Evolutionary conservation across 352 stramenopile species (phyloP), one percentile per base, ranked within the genome.

Genomic region (Phytophthora foliorum): DNA sequence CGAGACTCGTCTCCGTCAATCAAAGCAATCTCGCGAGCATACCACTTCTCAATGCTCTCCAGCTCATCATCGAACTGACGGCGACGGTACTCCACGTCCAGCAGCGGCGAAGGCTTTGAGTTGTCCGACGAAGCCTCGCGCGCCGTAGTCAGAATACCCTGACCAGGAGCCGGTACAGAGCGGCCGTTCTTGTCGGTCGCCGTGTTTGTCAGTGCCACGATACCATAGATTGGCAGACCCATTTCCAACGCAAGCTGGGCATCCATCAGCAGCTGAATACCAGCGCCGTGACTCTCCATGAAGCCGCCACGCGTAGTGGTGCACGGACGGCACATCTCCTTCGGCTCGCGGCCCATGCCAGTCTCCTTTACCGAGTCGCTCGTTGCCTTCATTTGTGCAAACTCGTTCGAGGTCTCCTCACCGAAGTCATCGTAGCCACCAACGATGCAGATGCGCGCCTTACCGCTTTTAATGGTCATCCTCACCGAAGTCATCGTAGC

Each of bases 301-400:
- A 97, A 97, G 42, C 90, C 90, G 27, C 78, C 90, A 38, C 86
- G 83, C 32, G 84, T 94, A 6, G 78, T 85, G 27, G 88, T 82
- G 74, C 89, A 96, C 39, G 89, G 89, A 38, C 90, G 86, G 48
- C 87, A 95, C 84, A 95, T 94, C 56, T 96, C 90, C 49, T 82
- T 78, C 4, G 89, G 85, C 14, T 90, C 84, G 27, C 90, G 87
- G 21, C 88, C 90, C 87, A 94, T 95, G 3, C 56, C 66, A 0
- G 67, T 65, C 38, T 97, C 90, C 77, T 96, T 93, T 4, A 90
- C 81, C 1, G 90, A 93, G 71, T 94, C 86, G 53, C 84, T 95
- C 3, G 85, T 97, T 5, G 90, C 88, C 68, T 95, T 94, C 90
- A 97, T 97, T 61, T 95, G 87, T 29, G 89, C 90, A 56, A 97